Percentiles rank a stretch among this genome's conserved stretches.
Conservation (phyloP, 208 protist genomes). For the Lotmaria passim region DNA sequence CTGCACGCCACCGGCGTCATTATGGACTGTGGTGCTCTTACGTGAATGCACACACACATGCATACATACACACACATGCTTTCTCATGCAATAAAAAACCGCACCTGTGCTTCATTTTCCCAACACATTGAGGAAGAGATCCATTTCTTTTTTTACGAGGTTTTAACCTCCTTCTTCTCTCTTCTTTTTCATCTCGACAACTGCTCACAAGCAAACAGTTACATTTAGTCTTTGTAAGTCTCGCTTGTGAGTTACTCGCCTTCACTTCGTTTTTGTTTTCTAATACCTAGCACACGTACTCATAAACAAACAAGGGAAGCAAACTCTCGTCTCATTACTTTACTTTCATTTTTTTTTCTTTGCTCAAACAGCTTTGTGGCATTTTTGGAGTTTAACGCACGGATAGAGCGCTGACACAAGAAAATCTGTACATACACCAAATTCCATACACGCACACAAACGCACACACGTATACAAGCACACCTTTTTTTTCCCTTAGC, state of each 20-base stretch:
- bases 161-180: constrained; percentile 39
- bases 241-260: neutral
- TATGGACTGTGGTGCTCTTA: no score
- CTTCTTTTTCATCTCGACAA: constrained; percentile 8
- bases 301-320: neutral
- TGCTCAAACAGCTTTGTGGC: neutral
- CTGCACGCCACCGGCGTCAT: no score
- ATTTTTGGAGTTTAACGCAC: neutral
- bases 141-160: constrained; percentile 26
- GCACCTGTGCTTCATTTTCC: neutral
- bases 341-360: constrained; percentile 2
- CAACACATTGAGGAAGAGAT: neutral
- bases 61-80: neutral
- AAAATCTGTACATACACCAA: neutral
- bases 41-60: constrained; percentile 7
- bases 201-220: neutral
- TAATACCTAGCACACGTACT: neutral
- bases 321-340: constrained; percentile 12
- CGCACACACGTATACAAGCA: constrained; percentile 13
- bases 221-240: neutral
- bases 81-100: no score
- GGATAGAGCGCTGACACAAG: constrained; percentile 8
- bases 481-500: constrained; percentile 4
- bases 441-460: constrained; percentile 16
- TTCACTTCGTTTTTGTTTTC: constrained; percentile 26